Percentiles rank a stretch among this genome's conserved stretches.
These are phyloP conservation scores for Elsinoe australis DNA, from an alignment of 2,329 filamentous ascomycete species.

Conservation along the genomic window DNA sequence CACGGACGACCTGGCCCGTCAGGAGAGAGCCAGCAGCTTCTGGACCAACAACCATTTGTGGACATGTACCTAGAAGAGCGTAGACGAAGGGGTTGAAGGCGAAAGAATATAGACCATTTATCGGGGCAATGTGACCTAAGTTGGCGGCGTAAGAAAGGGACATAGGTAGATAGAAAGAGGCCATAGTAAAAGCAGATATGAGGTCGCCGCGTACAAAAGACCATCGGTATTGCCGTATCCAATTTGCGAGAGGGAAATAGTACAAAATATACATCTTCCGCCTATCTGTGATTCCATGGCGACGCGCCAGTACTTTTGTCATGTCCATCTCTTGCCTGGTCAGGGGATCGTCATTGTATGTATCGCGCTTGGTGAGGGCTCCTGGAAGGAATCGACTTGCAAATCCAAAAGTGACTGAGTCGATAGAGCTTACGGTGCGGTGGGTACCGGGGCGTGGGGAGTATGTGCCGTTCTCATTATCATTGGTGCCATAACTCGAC, in stretches of 20 bases:
- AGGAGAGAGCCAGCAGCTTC: slow-evolving; percentile 90
- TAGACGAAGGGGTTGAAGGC: slow-evolving; percentile 90
- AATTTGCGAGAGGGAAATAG: slow-evolving; percentile 85
- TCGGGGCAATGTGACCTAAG: slow-evolving; percentile 82
- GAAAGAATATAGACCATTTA: slow-evolving; percentile 90
- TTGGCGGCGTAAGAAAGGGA: slow-evolving; percentile 87
- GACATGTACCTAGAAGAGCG: slow-evolving; percentile 81
- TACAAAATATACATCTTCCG: slow-evolving; percentile 80
- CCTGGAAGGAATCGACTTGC: slow-evolving; percentile 20
- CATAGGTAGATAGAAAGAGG: slow-evolving; percentile 98
- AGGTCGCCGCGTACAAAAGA: slow-evolving; percentile 79
- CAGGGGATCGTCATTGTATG: slow-evolving; percentile 39
- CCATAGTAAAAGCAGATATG: slow-evolving; percentile 83
- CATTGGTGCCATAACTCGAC: slow-evolving; percentile 29
- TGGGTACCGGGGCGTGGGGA: slow-evolving; percentile 52
- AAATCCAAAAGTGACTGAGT: slow-evolving; percentile 27
- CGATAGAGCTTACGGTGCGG: slow-evolving; percentile 43
- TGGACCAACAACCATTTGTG: slow-evolving; percentile 87
- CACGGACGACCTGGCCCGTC: slow-evolving; percentile 76
- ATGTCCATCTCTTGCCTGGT: slow-evolving; percentile 59
- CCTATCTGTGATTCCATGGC: slow-evolving; percentile 65
- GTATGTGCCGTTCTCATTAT: slow-evolving; percentile 68
- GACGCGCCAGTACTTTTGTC: slow-evolving; percentile 62
- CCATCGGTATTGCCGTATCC: slow-evolving; percentile 80
- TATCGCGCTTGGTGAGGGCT: slow-evolving; percentile 36